Conservation (phyloP, 2,329 filamentous ascomycete species). For the Neoscytalidium dimidiatum region DNA sequence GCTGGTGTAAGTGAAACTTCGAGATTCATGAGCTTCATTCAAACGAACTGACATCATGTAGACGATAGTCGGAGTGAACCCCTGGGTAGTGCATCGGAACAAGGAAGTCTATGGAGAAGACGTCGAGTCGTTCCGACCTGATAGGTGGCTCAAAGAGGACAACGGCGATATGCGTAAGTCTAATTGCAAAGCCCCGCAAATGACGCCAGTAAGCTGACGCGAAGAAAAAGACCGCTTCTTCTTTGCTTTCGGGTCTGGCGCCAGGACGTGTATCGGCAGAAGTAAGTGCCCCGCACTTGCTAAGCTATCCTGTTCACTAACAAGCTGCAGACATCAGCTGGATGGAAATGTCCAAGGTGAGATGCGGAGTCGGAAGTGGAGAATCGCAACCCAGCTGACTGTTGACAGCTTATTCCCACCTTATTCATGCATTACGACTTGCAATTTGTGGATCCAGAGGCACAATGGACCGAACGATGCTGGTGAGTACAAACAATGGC, state of each 20-base stretch:
- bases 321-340: constrained; percentile 31
- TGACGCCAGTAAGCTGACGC: constrained; percentile 17
- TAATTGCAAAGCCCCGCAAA: neutral
- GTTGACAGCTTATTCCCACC: constrained; percentile 34
- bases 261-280: constrained; percentile 31
- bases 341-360: constrained; percentile 35
- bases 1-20: neutral
- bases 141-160: constrained; percentile 47
- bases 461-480: constrained; percentile 31
- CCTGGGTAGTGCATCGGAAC: constrained; percentile 47
- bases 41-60: neutral
- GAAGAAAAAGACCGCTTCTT: constrained; percentile 29
- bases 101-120: constrained; percentile 42
- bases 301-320: neutral
- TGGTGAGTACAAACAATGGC: constrained; percentile 21
- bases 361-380: neutral
- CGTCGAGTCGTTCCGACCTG: constrained; percentile 45
- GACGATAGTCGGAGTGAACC: constrained; percentile 43
- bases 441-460: constrained; percentile 32
- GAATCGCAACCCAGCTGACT: neutral
- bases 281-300: constrained; percentile 16
- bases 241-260: constrained; percentile 37
- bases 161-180: constrained; percentile 31
- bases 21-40: neutral
- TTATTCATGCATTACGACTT: constrained; percentile 38